phyloP scores from a whole-genome alignment of 2,329 filamentous ascomycete species.

The Cytospora piceicola region DNA sequence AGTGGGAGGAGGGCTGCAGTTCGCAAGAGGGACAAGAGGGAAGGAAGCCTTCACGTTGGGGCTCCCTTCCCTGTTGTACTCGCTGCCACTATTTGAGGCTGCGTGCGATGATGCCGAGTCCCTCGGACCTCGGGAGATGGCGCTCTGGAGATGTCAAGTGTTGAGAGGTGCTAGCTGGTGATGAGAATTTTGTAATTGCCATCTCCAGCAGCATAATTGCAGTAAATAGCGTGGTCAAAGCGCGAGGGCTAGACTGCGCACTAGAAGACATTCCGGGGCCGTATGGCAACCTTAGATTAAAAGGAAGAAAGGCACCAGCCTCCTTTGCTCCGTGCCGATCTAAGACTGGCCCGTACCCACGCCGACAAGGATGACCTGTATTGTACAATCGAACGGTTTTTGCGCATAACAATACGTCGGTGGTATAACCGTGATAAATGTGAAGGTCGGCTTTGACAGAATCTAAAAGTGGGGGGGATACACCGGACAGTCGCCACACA shows the following conservation, averaged over 20 bases:
- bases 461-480: background rate
- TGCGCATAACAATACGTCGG: slow-evolving; percentile 20
- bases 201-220: slow-evolving; percentile 21
- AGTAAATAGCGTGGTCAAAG: slow-evolving; percentile 16
- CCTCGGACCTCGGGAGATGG: slow-evolving; percentile 5
- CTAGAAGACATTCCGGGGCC: slow-evolving; percentile 16
- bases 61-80: slow-evolving; percentile 12
- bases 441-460: background rate
- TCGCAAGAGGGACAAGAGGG: slow-evolving; percentile 26
- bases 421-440: background rate
- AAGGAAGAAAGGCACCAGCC: slow-evolving; percentile 12
- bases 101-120: background rate
- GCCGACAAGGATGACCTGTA: slow-evolving; percentile 21
- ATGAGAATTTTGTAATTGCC: slow-evolving; percentile 17
- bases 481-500: background rate
- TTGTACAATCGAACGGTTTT: background rate
- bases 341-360: slow-evolving; percentile 42
- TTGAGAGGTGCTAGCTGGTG: background rate
- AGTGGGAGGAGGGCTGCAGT: slow-evolving; percentile 20
- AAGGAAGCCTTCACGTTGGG: slow-evolving; percentile 11
- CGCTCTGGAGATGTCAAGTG: slow-evolving; percentile 5
- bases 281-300: slow-evolving; percentile 25
- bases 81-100: slow-evolving; percentile 8
- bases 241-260: slow-evolving; percentile 14
- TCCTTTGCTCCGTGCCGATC: slow-evolving; percentile 45